These are phyloP conservation scores for Bombardia bombarda DNA, from an alignment of 495 filamentous ascomycete species.

Conservation along the genomic window DNA sequence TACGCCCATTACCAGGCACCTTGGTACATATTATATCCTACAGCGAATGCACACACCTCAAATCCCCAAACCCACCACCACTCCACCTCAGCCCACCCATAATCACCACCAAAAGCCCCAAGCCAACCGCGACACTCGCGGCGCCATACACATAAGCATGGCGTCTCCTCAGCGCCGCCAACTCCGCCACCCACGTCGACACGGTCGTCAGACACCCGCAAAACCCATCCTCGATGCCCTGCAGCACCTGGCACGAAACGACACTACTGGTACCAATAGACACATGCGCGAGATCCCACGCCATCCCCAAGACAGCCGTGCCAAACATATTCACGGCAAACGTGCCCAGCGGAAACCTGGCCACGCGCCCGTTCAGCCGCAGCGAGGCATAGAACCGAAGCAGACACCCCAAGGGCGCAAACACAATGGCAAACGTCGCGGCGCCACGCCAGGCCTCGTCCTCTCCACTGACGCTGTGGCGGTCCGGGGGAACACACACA, in stretches of 20 bases:
- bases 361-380: slow-evolving; percentile 55
- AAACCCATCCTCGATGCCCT: slow-evolving; percentile 83
- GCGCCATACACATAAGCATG: slow-evolving; percentile 72
- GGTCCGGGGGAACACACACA: slow-evolving; percentile 66
- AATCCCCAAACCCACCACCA: too few relatives aligned
- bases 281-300: slow-evolving; percentile 65
- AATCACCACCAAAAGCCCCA: slow-evolving; percentile 62
- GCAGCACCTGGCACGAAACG: slow-evolving; percentile 70
- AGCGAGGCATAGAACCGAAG: slow-evolving; percentile 64
- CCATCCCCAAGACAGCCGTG: slow-evolving; percentile 54
- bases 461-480: slow-evolving; percentile 35
- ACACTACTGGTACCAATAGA: slow-evolving; percentile 32
- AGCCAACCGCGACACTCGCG: slow-evolving; percentile 53
- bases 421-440: slow-evolving; percentile 70
- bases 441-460: slow-evolving; percentile 63
- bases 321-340: slow-evolving; percentile 79
- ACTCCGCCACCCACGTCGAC: slow-evolving; percentile 84
- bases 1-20: too few relatives aligned
- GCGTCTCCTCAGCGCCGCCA: slow-evolving; percentile 56
- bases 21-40: too few relatives aligned
- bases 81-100: slow-evolving; percentile 79
- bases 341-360: slow-evolving; percentile 79
- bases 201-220: slow-evolving; percentile 87
- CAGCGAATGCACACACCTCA: too few relatives aligned
- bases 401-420: slow-evolving; percentile 77